These are phyloP conservation scores for Sordariomycetes sp. DNA, from an alignment of 2,329 filamentous ascomycete genomes.

Conservation along the genomic window DNA sequence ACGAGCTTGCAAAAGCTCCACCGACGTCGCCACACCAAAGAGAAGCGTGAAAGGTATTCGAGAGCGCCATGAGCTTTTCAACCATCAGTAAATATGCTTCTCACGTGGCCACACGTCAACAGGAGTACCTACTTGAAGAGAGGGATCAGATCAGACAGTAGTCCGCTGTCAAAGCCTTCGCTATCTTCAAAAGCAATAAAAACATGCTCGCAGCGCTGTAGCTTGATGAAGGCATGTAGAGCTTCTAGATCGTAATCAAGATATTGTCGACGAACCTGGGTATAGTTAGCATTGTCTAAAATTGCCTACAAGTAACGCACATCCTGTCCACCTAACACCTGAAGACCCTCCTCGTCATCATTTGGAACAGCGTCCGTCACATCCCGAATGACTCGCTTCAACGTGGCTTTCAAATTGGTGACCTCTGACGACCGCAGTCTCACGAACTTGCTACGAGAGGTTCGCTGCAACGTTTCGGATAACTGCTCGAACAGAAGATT, in stretches of 20 bases:
- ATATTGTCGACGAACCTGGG: conserved; percentile 31
- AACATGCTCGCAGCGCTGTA: conserved; percentile 46
- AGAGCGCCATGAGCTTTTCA: conserved; percentile 55
- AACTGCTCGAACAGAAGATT: conserved; percentile 66
- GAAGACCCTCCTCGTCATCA: conserved; percentile 43
- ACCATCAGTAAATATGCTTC: neutral
- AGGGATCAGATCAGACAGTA: conserved; percentile 64
- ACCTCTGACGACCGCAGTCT: conserved; percentile 61
- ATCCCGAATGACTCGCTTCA: conserved; percentile 67
- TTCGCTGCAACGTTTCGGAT: conserved; percentile 40
- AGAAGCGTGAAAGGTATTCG: conserved; percentile 70
- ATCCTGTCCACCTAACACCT: conserved; percentile 33
- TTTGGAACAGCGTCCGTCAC: conserved; percentile 50
- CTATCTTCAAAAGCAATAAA: conserved; percentile 72
- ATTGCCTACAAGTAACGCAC: conserved; percentile 22
- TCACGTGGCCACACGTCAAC: neutral
- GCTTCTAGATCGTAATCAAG: conserved; percentile 74
- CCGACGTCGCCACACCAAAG: conserved; percentile 73
- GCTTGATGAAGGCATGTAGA: conserved; percentile 49
- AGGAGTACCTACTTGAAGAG: conserved; percentile 50
- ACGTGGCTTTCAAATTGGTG: conserved; percentile 61
- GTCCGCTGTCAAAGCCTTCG: conserved; percentile 65
- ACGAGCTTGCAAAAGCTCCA: conserved; percentile 69
- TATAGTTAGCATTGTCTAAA: conserved; percentile 7
- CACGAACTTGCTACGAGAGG: conserved; percentile 48